Evolutionary conservation across 2,329 filamentous ascomycete species (phyloP).

Genomic region (Phialocephala sp.): DNA sequence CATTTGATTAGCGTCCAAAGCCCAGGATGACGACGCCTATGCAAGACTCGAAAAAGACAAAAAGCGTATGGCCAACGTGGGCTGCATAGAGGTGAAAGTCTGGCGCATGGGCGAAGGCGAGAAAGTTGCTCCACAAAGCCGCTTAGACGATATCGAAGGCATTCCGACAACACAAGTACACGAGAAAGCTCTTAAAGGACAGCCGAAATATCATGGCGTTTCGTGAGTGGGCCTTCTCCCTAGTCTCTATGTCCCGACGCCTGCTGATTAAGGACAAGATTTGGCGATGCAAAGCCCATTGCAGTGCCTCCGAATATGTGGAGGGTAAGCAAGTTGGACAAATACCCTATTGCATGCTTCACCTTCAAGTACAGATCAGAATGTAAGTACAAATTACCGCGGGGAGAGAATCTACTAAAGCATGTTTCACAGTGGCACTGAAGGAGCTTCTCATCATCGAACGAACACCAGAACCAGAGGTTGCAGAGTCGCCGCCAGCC

Average conservation of each 20-base stretch:
- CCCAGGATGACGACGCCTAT: constrained; percentile 12
- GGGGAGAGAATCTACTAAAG: not conserved
- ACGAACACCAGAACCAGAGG: constrained; percentile 23
- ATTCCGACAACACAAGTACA: not conserved
- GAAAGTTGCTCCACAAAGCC: not conserved
- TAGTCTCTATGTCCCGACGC: not conserved
- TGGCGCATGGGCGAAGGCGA: constrained; percentile 1
- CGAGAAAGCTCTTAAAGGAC: constrained; percentile 11
- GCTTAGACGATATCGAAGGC: not conserved
- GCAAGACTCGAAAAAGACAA: constrained; percentile 19
- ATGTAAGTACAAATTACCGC: not conserved
- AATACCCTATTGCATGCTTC: not conserved
- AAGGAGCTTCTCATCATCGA: constrained; percentile 33
- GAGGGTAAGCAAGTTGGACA: not conserved
- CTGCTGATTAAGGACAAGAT: not conserved
- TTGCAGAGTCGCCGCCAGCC: not conserved
- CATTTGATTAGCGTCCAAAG: not conserved
- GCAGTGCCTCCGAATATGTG: not conserved
- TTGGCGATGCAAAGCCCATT: not conserved
- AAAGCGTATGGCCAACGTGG: constrained; percentile 14
- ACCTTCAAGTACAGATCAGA: constrained; percentile 6
- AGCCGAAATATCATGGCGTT: constrained; percentile 14
- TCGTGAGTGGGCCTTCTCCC: not conserved
- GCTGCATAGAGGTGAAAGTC: constrained; percentile 17
- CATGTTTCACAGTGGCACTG: constrained; percentile 25